A percentile compares a stretch with the other conserved stretches of the same genome.
phyloP scores from a whole-genome alignment of 177 flowering plant species.

The Telopea speciosissima region DNA sequence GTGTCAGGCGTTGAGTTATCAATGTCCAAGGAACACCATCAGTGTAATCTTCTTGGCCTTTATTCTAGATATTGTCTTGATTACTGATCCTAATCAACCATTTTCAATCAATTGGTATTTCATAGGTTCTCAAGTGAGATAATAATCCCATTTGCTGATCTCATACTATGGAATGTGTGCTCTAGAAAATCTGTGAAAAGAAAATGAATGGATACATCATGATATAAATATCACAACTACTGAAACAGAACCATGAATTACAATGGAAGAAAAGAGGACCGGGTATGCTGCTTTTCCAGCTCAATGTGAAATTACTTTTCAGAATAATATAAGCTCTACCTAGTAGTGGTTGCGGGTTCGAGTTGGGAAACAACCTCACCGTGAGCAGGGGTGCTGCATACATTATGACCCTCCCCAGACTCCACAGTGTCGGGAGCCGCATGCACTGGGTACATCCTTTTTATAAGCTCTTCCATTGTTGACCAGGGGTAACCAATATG shows the following conservation, averaged over 20 bases:
- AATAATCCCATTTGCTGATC: background rate
- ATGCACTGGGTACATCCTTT: too few relatives aligned
- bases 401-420: too few relatives aligned
- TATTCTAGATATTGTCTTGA: background rate
- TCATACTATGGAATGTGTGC: background rate
- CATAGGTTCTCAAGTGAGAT: background rate
- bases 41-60: conserved; percentile 37
- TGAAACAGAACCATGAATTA: background rate
- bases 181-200: background rate
- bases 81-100: background rate
- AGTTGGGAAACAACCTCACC: too few relatives aligned
- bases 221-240: too few relatives aligned
- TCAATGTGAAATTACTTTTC: background rate
- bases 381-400: too few relatives aligned
- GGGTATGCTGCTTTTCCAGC: background rate
- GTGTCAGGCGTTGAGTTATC: conserved; percentile 72
- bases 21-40: conserved; percentile 59
- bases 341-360: too few relatives aligned
- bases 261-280: background rate
- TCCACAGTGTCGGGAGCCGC: too few relatives aligned
- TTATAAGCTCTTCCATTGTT: background rate
- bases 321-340: background rate
- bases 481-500: background rate
- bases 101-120: background rate
- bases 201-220: too few relatives aligned